Conservation (phyloP, 169 alveolate species). For the Ichthyophthirius multifiliis region DNA sequence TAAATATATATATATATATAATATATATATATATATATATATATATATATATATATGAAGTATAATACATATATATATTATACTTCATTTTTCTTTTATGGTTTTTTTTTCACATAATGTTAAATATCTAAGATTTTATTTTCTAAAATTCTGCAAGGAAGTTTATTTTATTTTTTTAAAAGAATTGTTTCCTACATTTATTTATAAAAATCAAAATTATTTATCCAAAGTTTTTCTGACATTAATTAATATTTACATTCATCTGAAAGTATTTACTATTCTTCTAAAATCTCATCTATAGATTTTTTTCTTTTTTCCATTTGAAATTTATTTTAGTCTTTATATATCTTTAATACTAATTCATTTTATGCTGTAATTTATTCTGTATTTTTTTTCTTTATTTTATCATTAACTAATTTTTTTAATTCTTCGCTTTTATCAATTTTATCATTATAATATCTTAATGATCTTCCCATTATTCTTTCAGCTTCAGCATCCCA, state of each 20-base stretch:
- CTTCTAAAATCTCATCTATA: neutral
- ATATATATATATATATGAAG: neutral
- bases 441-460: conserved; percentile 30
- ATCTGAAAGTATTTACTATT: neutral
- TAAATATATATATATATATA: neutral
- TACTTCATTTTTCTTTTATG: conserved; percentile 17
- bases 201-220: neutral
- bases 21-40: no score
- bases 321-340: neutral
- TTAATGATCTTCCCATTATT: conserved; percentile 19
- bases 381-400: neutral
- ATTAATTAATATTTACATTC: neutral
- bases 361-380: neutral
- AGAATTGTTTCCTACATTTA: neutral
- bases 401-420: conserved; percentile 14
- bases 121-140: conserved; percentile 20
- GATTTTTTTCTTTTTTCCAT: conserved; percentile 12
- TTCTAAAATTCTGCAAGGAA: conserved; percentile 7
- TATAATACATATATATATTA: neutral
- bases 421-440: conserved; percentile 44
- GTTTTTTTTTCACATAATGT: conserved; percentile 31
- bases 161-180: neutral
- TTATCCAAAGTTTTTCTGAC: neutral
- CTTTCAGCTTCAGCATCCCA: conserved; percentile 34
- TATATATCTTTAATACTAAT: no score